A percentile compares a stretch with the other conserved stretches of the same genome.
phyloP scores from a whole-genome alignment of 2,329 filamentous ascomycete genomes.

The Stagonosporopsis chrysanthemi region DNA sequence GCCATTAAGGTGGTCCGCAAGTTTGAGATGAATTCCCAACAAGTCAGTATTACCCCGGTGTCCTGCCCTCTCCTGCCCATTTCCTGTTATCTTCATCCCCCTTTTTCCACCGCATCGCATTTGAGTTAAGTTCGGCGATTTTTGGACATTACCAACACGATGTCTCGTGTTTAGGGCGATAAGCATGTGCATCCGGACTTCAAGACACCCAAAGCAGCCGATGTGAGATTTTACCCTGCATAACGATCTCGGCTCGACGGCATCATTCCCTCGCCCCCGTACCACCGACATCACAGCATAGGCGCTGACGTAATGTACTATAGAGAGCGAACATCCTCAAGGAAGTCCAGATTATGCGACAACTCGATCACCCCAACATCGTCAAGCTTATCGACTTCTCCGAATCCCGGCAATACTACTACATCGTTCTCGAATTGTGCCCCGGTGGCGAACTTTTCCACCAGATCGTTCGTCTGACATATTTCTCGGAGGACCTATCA shows the following conservation, averaged over 20 bases:
- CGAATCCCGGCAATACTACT: conserved; percentile 95
- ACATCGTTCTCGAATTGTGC: conserved; percentile 93
- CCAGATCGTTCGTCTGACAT: conserved; percentile 96
- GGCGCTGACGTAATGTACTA: conserved; percentile 52
- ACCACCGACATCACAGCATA: conserved; percentile 34
- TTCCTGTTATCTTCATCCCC: conserved; percentile 36
- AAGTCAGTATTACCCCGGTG: conserved; percentile 72
- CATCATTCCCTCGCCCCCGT: conserved; percentile 32
- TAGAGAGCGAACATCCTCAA: conserved; percentile 97
- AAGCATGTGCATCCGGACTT: conserved; percentile 95
- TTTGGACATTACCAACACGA: conserved; percentile 59
- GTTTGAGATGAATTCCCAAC: conserved; percentile 97
- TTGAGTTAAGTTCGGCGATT: conserved; percentile 29
- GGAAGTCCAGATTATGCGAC: conserved; percentile 98
- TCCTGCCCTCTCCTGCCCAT: conserved; percentile 42
- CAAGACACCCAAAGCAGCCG: conserved; percentile 89
- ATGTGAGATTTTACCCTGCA: conserved; percentile 72
- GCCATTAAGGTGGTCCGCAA: conserved; percentile 99
- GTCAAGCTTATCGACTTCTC: conserved; percentile 92
- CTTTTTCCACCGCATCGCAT: conserved; percentile 38
- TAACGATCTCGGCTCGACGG: conserved; percentile 40
- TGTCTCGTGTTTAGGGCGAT: conserved; percentile 72
- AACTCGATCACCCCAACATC: conserved; percentile 95
- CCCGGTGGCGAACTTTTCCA: conserved; percentile 97
- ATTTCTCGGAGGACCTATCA: conserved; percentile 95